phyloP scores from a whole-genome alignment of 2,329 filamentous ascomycete species.

The Colletotrichum gigasporum region DNA sequence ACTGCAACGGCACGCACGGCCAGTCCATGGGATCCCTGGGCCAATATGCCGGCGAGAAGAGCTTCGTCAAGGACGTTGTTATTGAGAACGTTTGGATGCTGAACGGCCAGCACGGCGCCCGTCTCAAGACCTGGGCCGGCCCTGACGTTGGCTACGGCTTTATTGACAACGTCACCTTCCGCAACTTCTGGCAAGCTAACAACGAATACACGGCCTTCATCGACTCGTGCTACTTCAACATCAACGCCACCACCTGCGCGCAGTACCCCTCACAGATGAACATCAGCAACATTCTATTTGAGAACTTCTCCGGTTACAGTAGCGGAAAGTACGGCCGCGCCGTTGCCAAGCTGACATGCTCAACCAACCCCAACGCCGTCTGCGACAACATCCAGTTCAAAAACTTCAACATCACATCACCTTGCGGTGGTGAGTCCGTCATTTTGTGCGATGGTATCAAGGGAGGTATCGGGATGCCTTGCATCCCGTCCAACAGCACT shows the following conservation, averaged over 20 bases:
- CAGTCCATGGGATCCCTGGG: constrained; percentile 70
- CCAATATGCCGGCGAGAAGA: constrained; percentile 61
- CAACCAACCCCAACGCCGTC: constrained; percentile 59
- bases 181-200: constrained; percentile 64
- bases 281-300: constrained; percentile 65
- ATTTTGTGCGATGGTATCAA: constrained; percentile 62
- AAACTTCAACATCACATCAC: constrained; percentile 63
- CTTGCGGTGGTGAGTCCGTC: constrained; percentile 51
- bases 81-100: constrained; percentile 65
- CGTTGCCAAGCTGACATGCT: constrained; percentile 63
- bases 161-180: constrained; percentile 70
- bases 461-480: constrained; percentile 46
- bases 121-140: constrained; percentile 73
- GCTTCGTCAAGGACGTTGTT: constrained; percentile 54
- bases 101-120: constrained; percentile 63
- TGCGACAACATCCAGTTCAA: constrained; percentile 63
- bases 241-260: constrained; percentile 69
- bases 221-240: constrained; percentile 55
- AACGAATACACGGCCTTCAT: constrained; percentile 72
- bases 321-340: constrained; percentile 63
- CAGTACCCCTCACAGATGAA: constrained; percentile 62
- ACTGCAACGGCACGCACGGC: constrained; percentile 69
- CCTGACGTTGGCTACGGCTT: constrained; percentile 62
- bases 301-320: constrained; percentile 64
- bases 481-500: constrained; percentile 44